Evolutionary conservation across 192 early-diverging fungal genomes (phyloP).

Genomic region (Chytriomyces hyalinus): DNA sequence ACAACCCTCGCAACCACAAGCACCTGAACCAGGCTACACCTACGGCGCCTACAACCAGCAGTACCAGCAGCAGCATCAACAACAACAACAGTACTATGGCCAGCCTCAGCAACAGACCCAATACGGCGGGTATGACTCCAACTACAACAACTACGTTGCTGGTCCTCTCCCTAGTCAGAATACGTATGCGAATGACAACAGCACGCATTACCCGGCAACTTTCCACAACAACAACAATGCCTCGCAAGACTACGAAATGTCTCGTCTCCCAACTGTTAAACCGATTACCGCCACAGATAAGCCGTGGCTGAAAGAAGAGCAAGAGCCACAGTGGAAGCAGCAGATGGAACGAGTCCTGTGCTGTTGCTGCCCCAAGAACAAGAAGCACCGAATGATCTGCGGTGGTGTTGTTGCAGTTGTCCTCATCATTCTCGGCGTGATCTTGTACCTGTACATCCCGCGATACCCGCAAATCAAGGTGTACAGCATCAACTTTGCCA

Average conservation of each 20-base stretch:
- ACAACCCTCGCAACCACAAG: not conserved
- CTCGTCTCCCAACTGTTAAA: not conserved
- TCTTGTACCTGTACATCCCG: conserved; percentile 4
- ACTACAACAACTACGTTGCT: not conserved
- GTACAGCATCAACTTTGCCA: conserved; percentile 18
- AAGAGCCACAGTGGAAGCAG: not conserved
- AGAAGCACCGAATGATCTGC: conserved; percentile 19
- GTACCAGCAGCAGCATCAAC: not conserved
- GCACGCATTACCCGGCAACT: not conserved
- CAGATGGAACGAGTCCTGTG: not conserved
- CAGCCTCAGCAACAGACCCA: not conserved
- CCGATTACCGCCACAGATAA: not conserved
- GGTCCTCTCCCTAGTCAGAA: not conserved
- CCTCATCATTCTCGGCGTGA: conserved; percentile 14
- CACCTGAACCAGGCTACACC: too few species aligned
- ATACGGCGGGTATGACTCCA: too few species aligned
- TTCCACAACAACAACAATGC: not conserved
- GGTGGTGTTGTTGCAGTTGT: conserved; percentile 3
- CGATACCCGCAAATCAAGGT: conserved; percentile 32
- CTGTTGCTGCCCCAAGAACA: conserved; percentile 24
- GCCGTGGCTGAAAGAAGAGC: not conserved
- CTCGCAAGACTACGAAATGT: not conserved
- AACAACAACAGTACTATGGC: not conserved
- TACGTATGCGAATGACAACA: not conserved
- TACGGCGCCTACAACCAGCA: not conserved